Evolutionary conservation across 257 asterid genomes (phyloP).

Genomic region (Solanum gandarillasii): DNA sequence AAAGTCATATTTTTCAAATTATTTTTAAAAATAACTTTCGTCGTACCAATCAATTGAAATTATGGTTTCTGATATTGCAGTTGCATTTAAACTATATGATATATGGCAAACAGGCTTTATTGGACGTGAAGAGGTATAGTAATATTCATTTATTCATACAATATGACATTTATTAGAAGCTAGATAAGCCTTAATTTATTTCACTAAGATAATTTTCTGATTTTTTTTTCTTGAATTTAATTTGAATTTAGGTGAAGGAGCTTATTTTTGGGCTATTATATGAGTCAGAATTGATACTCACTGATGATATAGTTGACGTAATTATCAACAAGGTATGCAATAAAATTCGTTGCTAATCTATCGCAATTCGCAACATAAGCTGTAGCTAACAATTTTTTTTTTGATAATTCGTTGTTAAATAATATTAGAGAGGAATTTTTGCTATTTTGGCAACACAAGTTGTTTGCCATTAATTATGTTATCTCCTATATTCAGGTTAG

Average conservation of each 20-base stretch:
- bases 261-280: conserved; percentile 33
- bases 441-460: not conserved
- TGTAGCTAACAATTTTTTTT: not conserved
- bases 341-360: not conserved
- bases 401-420: not conserved
- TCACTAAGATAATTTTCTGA: not conserved
- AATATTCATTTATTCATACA: not conserved
- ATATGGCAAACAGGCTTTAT: conserved; percentile 33
- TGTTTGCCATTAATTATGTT: not conserved
- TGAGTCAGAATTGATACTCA: conserved; percentile 31
- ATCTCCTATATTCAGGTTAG: too few relatives aligned
- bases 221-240: not conserved
- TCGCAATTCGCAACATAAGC: not conserved
- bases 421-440: not conserved
- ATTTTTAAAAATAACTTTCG: not conserved
- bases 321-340: conserved; percentile 27
- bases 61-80: conserved; percentile 14
- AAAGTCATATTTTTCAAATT: not conserved
- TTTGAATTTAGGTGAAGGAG: conserved; percentile 33
- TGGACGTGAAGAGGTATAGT: conserved; percentile 32
- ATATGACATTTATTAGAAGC: not conserved
- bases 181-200: not conserved
- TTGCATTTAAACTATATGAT: conserved; percentile 38
- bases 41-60: not conserved
- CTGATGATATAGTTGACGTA: conserved; percentile 19